A percentile compares a stretch with the other conserved stretches of the same genome.
Conservation (phyloP, 179 eudicot genomes). For the Gypsophila paniculata region DNA sequence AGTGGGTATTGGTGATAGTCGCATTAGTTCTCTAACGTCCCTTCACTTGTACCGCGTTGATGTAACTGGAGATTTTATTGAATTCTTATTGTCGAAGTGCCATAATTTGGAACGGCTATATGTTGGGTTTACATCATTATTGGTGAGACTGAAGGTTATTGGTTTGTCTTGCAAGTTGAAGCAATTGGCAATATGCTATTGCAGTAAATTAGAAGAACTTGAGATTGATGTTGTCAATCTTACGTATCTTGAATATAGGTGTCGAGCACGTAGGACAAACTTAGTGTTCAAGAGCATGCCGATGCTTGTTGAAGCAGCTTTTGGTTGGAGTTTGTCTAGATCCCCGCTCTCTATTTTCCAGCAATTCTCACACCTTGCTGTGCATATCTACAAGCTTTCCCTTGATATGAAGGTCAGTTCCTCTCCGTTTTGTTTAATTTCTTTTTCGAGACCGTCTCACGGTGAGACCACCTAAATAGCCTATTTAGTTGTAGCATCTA, state of each 20-base stretch:
- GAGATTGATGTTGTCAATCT: constrained; percentile 19
- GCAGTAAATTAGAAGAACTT: background rate
- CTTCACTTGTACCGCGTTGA: constrained; percentile 8
- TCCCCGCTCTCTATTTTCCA: background rate
- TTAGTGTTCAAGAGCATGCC: constrained; percentile 4
- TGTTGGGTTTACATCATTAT: background rate
- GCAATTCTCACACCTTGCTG: constrained; percentile 6
- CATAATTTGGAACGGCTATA: constrained; percentile 9
- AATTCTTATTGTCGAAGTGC: background rate
- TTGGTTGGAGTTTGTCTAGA: background rate
- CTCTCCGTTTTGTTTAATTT: background rate
- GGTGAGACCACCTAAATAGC: too few relatives aligned
- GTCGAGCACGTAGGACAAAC: too few relatives aligned
- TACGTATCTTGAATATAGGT: background rate
- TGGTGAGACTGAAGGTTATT: constrained; percentile 15
- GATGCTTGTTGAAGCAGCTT: constrained; percentile 9
- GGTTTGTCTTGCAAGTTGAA: constrained; percentile 12
- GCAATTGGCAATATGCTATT: background rate
- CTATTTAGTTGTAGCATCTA: too few relatives aligned
- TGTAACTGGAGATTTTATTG: background rate
- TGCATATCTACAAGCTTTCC: constrained; percentile 9
- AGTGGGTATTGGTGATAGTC: background rate
- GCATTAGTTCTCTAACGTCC: constrained; percentile 1
- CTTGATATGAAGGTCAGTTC: background rate
- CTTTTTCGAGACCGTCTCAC: too few relatives aligned